A percentile compares a stretch with the other conserved stretches of the same genome.
These are phyloP conservation scores for Myochromella boudieri DNA, from an alignment of 768 basidiomycete species.

Conservation along the genomic window DNA sequence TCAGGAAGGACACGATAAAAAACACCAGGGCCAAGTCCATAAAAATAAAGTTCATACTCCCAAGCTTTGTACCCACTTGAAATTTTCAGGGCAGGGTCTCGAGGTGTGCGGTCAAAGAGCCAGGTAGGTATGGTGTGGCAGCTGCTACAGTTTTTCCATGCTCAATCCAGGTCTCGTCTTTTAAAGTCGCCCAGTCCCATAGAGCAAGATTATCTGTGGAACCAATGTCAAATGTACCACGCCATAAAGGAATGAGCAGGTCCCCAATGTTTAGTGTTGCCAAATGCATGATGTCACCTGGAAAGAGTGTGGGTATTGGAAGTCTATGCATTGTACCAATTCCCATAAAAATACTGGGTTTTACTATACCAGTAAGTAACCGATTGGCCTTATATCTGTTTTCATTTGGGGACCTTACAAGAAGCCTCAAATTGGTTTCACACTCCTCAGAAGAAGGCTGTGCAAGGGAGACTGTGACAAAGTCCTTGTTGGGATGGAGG, in stretches of 20 bases:
- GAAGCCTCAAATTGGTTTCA: neutral
- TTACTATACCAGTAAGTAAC: neutral
- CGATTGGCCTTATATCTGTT: neutral
- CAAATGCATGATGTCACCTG: constrained; percentile 31
- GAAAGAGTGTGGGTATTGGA: constrained; percentile 22
- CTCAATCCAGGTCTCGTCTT: no score
- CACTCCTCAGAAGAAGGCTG: neutral
- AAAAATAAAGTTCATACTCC: constrained; percentile 12
- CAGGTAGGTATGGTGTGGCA: constrained; percentile 21
- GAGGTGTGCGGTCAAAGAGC: constrained; percentile 27
- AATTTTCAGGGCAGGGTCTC: constrained; percentile 38
- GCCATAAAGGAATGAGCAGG: constrained; percentile 26
- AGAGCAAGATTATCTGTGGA: constrained; percentile 6
- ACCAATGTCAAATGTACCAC: constrained; percentile 14
- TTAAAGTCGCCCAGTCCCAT: constrained; percentile 25
- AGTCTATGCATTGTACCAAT: constrained; percentile 9
- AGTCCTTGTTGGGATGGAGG: constrained; percentile 22
- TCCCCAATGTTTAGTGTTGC: constrained; percentile 27
- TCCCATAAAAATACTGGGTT: neutral
- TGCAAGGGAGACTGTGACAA: neutral
- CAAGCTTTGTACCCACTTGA: constrained; percentile 30
- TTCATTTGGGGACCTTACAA: neutral
- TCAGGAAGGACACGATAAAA: constrained; percentile 7
- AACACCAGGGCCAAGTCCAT: constrained; percentile 12
- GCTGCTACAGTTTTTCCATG: constrained; percentile 35